Percentiles rank a stretch among this genome's conserved stretches.
Evolutionary conservation across 116 monocot genomes (phyloP).

Genomic region (Iris pallida): DNA sequence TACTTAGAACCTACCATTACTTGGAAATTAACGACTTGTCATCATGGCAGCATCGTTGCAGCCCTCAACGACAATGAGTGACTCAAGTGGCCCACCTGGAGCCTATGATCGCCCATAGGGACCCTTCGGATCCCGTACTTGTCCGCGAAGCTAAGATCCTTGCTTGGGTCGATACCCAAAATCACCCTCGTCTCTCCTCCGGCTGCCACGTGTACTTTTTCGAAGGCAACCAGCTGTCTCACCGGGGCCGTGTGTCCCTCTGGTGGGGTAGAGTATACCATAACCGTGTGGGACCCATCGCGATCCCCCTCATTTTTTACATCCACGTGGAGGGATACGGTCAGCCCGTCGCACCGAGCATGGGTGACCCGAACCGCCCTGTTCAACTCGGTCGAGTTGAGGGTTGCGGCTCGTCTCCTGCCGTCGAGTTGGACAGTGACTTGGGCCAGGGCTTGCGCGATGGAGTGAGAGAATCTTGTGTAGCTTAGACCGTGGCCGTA

Average conservation of each 20-base stretch:
- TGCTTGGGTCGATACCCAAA: slow-evolving; percentile 45
- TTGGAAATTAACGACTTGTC: too few species aligned
- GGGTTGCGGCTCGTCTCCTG: neutral
- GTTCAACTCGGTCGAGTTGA: slow-evolving; percentile 10
- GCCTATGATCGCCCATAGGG: slow-evolving; percentile 52
- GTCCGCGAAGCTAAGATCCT: slow-evolving; percentile 52
- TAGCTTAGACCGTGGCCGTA: slow-evolving; percentile 74
- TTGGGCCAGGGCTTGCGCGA: slow-evolving; percentile 28
- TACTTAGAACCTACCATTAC: too few species aligned
- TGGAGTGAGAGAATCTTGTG: slow-evolving; percentile 42
- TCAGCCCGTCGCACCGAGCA: slow-evolving; percentile 20
- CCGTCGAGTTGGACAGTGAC: slow-evolving; percentile 25
- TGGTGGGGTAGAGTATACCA: slow-evolving; percentile 29
- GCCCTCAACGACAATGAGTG: slow-evolving; percentile 37
- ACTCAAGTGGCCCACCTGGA: slow-evolving; percentile 51
- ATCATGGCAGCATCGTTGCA: slow-evolving; percentile 11
- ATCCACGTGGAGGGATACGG: slow-evolving; percentile 40
- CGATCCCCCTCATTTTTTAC: slow-evolving; percentile 29
- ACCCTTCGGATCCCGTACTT: slow-evolving; percentile 50
- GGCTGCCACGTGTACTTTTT: slow-evolving; percentile 53
- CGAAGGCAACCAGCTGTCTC: slow-evolving; percentile 54
- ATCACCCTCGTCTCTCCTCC: slow-evolving; percentile 20
- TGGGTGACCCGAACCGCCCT: slow-evolving; percentile 28
- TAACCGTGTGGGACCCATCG: slow-evolving; percentile 35
- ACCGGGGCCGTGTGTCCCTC: slow-evolving; percentile 19